Evolutionary conservation across 768 basidiomycete species (phyloP).

Genomic region (Nidularia sp.): DNA sequence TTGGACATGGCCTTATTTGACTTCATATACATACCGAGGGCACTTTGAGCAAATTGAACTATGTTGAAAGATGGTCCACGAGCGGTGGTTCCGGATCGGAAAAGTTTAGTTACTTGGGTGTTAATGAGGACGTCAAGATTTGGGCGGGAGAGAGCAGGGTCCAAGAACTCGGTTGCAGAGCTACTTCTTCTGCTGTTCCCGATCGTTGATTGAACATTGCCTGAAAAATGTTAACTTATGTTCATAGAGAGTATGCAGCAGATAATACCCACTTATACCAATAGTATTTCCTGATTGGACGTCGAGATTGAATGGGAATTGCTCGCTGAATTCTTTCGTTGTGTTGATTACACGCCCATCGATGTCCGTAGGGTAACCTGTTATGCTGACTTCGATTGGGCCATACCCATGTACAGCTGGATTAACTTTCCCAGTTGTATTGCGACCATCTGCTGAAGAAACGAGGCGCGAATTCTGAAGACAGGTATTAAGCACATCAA

Average conservation of each 20-base stretch:
- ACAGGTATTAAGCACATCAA: neutral
- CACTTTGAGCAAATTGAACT: slow-evolving; percentile 11
- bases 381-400: neutral
- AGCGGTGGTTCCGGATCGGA: slow-evolving; percentile 1
- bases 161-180: slow-evolving; percentile 14
- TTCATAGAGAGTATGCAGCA: neutral
- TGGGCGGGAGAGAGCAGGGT: slow-evolving; percentile 8
- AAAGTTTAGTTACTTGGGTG: slow-evolving; percentile 11
- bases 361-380: neutral
- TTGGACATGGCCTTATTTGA: too few relatives aligned
- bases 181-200: slow-evolving; percentile 10
- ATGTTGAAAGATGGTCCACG: slow-evolving; percentile 7
- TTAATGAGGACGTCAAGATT: slow-evolving; percentile 18
- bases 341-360: neutral
- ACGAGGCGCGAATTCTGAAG: neutral
- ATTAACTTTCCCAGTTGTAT: neutral
- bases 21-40: slow-evolving; percentile 7
- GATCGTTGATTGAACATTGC: slow-evolving; percentile 4
- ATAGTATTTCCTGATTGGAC: neutral
- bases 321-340: neutral
- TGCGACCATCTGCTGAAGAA: neutral
- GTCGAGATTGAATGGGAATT: neutral
- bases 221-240: neutral
- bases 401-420: neutral
- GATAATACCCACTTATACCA: neutral